A percentile compares a stretch with the other conserved stretches of the same genome.
Evolutionary conservation across 139 green algal genomes (phyloP).

Genomic region (Chlamydomonas eustigma): DNA sequence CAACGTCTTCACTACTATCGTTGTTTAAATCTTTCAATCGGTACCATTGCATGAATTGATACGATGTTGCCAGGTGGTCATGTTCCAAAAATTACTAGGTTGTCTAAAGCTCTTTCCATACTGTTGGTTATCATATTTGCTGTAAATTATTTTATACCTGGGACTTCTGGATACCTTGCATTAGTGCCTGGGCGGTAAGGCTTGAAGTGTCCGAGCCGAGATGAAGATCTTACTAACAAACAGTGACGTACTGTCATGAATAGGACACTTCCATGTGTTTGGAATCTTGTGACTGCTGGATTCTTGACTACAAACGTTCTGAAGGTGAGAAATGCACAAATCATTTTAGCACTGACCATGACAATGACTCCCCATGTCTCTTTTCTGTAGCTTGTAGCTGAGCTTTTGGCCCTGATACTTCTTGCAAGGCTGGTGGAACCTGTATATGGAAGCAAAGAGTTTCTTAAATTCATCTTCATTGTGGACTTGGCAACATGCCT

Average conservation of each 20-base stretch:
- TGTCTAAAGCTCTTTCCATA: conserved; percentile 40
- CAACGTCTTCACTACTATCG: no score
- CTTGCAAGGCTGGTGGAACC: conserved; percentile 80
- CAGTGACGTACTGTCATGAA: neutral
- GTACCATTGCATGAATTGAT: no score
- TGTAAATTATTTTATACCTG: conserved; percentile 26
- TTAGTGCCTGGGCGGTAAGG: conserved; percentile 50
- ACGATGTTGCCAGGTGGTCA: conserved; percentile 6
- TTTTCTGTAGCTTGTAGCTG: conserved; percentile 58
- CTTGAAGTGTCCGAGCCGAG: no score
- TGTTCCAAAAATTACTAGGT: conserved; percentile 18
- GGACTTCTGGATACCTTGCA: conserved; percentile 36
- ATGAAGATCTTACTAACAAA: neutral
- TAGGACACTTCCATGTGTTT: conserved; percentile 49
- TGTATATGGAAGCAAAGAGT: conserved; percentile 73
- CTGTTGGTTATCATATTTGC: conserved; percentile 33
- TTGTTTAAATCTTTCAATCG: no score
- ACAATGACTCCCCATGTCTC: no score
- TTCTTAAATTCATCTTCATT: conserved; percentile 72
- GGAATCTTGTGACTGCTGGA: conserved; percentile 51
- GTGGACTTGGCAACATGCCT: conserved; percentile 42
- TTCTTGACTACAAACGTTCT: conserved; percentile 42
- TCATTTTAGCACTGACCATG: neutral
- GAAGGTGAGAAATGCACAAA: conserved; percentile 29
- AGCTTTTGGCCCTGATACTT: conserved; percentile 57